Percentiles rank a stretch among this genome's conserved stretches.
Conservation (phyloP, 495 filamentous ascomycete species). For the Penicillium desertorum region DNA sequence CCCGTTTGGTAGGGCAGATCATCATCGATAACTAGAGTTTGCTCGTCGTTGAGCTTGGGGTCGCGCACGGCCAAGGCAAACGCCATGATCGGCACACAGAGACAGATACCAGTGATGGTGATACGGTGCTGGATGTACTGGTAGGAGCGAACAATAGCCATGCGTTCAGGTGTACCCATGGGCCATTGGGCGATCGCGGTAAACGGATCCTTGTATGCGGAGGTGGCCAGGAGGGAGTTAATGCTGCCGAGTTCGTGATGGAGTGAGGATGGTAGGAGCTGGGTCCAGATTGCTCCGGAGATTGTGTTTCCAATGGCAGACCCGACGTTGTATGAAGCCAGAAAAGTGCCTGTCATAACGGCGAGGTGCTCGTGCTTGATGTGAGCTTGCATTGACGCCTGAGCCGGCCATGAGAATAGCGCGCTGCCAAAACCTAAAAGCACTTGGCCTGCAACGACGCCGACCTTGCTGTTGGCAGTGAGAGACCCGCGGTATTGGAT, state of each 20-base stretch:
- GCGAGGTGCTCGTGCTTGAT: conserved; percentile 48
- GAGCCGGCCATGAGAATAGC: conserved; percentile 38
- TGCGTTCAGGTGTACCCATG: conserved; percentile 11
- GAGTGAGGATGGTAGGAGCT: conserved; percentile 42
- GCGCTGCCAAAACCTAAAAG: conserved; percentile 49
- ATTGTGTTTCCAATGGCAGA: conserved; percentile 49
- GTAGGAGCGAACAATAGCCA: conserved; percentile 12
- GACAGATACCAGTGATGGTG: conserved; percentile 14
- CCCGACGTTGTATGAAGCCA: conserved; percentile 51
- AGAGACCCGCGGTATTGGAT: conserved; percentile 43
- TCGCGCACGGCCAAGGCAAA: conserved; percentile 14
- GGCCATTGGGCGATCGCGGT: conserved; percentile 7
- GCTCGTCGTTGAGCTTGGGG: conserved; percentile 10
- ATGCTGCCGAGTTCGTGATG: background rate
- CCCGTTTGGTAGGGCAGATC: background rate
- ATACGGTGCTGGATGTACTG: conserved; percentile 10
- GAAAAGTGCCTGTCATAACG: conserved; percentile 47
- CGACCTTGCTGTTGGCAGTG: conserved; percentile 29
- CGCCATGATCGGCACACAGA: conserved; percentile 13
- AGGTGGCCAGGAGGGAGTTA: conserved; percentile 7
- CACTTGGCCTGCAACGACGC: conserved; percentile 48
- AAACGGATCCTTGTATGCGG: conserved; percentile 13
- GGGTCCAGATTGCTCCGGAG: conserved; percentile 54
- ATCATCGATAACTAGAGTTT: conserved; percentile 1
- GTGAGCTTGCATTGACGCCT: conserved; percentile 37